A percentile compares a stretch with the other conserved stretches of the same genome.
These are phyloP conservation scores for Dichomitus squalens DNA, from an alignment of 1,284 basidiomycete genomes.

Conservation along the genomic window DNA sequence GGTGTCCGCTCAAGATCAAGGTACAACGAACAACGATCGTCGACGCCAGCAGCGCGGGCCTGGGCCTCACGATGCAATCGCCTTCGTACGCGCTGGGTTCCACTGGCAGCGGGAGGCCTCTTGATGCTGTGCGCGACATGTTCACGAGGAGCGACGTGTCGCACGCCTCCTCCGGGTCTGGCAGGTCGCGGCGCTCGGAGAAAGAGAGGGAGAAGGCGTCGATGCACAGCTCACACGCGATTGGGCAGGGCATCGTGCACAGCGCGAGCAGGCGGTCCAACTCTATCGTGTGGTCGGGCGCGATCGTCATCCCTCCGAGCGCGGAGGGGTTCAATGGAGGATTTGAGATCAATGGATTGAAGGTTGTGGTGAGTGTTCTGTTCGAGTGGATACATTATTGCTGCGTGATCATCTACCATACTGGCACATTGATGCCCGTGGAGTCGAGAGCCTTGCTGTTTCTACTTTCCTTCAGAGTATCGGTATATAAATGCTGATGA, in stretches of 20 bases:
- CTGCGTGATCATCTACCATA: not conserved
- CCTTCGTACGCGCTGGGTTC: no score
- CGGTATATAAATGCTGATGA: not conserved
- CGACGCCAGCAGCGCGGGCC: conserved; percentile 21
- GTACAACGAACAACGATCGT: conserved; percentile 28
- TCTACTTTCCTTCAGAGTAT: not conserved
- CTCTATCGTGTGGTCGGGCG: conserved; percentile 33
- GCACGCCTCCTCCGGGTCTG: not conserved
- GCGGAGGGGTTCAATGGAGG: conserved; percentile 24
- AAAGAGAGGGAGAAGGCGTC: conserved; percentile 18
- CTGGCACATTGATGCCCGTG: not conserved
- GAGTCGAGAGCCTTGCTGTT: not conserved
- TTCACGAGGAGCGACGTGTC: conserved; percentile 1
- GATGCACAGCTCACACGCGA: conserved; percentile 17
- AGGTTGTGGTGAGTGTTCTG: conserved; percentile 28
- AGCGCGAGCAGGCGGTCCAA: conserved; percentile 18
- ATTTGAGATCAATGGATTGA: conserved; percentile 30
- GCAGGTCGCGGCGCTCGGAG: not conserved
- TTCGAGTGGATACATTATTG: not conserved
- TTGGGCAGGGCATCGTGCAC: conserved; percentile 31
- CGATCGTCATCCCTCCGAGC: conserved; percentile 24
- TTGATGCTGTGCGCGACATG: not conserved
- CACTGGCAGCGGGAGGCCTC: not conserved
- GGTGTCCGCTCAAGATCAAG: conserved; percentile 25
- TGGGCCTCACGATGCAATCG: not conserved